Evolutionary conservation across 352 stramenopile genomes (phyloP).

Genomic region (Globisporangium radiosum): DNA sequence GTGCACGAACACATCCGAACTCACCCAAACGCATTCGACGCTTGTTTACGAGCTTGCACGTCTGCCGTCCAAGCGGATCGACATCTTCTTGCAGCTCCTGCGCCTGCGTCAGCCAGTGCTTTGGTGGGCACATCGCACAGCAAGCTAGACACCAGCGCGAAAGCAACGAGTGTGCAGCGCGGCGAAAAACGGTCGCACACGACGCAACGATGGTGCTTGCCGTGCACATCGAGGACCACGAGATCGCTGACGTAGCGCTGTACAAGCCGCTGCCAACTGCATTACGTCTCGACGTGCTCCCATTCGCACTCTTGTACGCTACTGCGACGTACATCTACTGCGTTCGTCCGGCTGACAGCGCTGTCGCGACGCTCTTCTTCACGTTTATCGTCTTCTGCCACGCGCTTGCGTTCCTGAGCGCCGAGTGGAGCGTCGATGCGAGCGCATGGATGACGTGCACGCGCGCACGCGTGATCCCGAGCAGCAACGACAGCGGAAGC

Average conservation of each 20-base stretch:
- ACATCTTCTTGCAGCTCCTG: no score
- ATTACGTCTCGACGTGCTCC: conserved; percentile 45
- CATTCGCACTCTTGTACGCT: conserved; percentile 34
- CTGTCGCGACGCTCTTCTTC: conserved; percentile 34
- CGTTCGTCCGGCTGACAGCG: conserved; percentile 23
- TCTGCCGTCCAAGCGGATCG: no score
- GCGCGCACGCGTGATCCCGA: conserved; percentile 10
- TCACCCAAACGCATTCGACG: no score
- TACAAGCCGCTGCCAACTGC: conserved; percentile 54
- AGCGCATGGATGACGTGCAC: conserved; percentile 31
- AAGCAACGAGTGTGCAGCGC: not conserved
- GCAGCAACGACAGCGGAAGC: not conserved
- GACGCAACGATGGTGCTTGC: conserved; percentile 7
- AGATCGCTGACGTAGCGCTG: conserved; percentile 45
- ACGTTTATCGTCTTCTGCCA: conserved; percentile 42
- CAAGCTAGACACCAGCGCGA: not conserved
- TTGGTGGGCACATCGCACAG: no score
- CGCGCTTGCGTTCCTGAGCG: conserved; percentile 45
- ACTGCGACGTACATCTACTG: conserved; percentile 26
- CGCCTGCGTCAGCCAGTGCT: no score
- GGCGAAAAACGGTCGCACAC: no score
- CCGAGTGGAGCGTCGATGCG: conserved; percentile 43
- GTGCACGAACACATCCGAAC: no score
- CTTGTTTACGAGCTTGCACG: no score
- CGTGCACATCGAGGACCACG: conserved; percentile 44